These are phyloP conservation scores for Bruguiera sexangula DNA, from an alignment of 345 rosid genomes.

Conservation along the genomic window DNA sequence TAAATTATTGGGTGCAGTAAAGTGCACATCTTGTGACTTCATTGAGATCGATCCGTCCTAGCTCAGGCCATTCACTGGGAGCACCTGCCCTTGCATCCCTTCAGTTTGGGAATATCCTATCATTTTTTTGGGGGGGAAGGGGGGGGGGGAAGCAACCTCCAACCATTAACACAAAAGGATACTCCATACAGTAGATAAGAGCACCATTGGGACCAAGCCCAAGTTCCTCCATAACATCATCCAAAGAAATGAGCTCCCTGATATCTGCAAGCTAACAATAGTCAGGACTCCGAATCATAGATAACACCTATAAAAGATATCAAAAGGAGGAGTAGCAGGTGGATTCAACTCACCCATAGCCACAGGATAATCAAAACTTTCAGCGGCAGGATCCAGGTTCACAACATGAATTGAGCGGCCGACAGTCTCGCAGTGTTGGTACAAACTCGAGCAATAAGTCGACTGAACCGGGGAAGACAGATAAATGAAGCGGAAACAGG, in stretches of 20 bases:
- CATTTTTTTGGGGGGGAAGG: neutral
- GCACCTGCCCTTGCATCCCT: too few species aligned
- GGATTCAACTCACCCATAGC: conserved; percentile 58
- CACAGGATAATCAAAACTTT: conserved; percentile 81
- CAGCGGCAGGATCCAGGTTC: conserved; percentile 94
- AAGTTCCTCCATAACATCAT: conserved; percentile 90
- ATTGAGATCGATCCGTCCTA: neutral
- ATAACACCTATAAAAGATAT: neutral
- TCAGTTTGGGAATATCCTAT: too few species aligned
- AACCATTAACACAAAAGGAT: conserved; percentile 44
- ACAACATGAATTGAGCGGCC: conserved; percentile 66
- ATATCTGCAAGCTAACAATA: conserved; percentile 51
- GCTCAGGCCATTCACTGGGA: neutral
- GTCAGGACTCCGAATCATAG: neutral
- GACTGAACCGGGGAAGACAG: conserved; percentile 41
- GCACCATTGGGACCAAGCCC: conserved; percentile 92
- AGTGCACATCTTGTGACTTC: neutral
- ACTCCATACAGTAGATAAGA: conserved; percentile 94
- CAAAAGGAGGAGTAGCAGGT: neutral
- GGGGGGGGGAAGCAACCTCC: neutral
- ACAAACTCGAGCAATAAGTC: conserved; percentile 79
- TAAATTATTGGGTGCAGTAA: too few species aligned
- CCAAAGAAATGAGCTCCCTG: conserved; percentile 80
- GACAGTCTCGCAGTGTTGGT: conserved; percentile 61
- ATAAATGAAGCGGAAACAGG: neutral